Percentiles rank a stretch among this genome's conserved stretches.
These are phyloP conservation scores for Sordariomycetes sp. DNA, from an alignment of 2,329 filamentous ascomycete genomes.

Conservation along the genomic window DNA sequence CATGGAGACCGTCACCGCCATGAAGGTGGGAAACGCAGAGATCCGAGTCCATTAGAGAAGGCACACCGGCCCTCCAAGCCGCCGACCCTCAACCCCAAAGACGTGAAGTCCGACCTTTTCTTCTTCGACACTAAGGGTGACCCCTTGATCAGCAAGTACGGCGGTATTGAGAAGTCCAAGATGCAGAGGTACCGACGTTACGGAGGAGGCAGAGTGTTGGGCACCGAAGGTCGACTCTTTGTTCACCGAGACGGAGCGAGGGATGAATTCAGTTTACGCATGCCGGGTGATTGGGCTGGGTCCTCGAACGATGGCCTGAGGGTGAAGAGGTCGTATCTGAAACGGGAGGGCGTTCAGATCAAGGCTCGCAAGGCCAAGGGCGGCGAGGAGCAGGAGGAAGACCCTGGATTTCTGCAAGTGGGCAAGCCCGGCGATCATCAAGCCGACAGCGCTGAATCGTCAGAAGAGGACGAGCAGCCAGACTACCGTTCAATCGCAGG, in stretches of 20 bases:
- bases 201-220: conserved; percentile 63
- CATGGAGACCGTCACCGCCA: conserved; percentile 4
- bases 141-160: conserved; percentile 64
- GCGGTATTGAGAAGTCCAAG: conserved; percentile 60
- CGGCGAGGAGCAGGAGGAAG: conserved; percentile 14
- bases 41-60: not conserved
- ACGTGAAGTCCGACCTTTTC: conserved; percentile 27
- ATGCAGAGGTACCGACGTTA: conserved; percentile 62
- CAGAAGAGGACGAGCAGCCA: conserved; percentile 37
- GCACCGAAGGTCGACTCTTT: conserved; percentile 46
- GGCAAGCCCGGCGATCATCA: conserved; percentile 24
- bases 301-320: conserved; percentile 34
- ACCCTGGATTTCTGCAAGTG: conserved; percentile 38
- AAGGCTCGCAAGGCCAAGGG: conserved; percentile 15
- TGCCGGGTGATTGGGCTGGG: conserved; percentile 27
- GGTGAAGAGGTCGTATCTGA: conserved; percentile 27
- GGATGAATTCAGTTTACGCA: conserved; percentile 42
- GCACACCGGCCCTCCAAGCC: not conserved
- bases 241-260: conserved; percentile 58
- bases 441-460: conserved; percentile 23
- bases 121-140: conserved; percentile 70
- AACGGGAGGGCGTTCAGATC: conserved; percentile 29
- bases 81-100: not conserved
- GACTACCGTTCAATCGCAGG: conserved; percentile 58
- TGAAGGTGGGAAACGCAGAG: not conserved